Conservation (phyloP, 257 asterid genomes). For the Leonotis leonurus region DNA sequence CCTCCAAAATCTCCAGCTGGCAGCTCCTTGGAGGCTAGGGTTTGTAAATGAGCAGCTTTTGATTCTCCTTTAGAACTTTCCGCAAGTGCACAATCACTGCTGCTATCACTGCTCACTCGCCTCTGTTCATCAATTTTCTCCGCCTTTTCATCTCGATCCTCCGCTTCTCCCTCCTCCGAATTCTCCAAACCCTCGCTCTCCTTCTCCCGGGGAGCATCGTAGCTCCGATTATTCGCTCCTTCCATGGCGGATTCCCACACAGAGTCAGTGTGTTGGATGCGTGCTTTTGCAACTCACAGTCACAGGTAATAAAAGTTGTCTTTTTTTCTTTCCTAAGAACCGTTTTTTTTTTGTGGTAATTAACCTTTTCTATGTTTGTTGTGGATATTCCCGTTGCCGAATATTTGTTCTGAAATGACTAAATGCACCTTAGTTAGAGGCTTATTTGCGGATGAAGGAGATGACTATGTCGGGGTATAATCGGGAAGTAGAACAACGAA, state of each 20-base stretch:
- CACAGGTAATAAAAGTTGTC: slow-evolving; percentile 17
- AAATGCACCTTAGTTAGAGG: background rate
- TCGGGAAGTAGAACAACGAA: background rate
- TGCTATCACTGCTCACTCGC: slow-evolving; percentile 16
- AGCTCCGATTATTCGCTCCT: slow-evolving; percentile 27
- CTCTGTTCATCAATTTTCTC: slow-evolving; percentile 24
- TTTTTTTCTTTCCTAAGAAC: slow-evolving; percentile 8
- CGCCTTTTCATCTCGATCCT: slow-evolving; percentile 12
- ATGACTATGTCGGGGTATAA: background rate
- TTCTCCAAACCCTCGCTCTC: slow-evolving; percentile 12
- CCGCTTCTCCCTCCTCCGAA: slow-evolving; percentile 11
- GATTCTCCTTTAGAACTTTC: slow-evolving; percentile 19
- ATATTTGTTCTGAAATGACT: slow-evolving; percentile 4
- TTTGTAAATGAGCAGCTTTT: slow-evolving; percentile 21
- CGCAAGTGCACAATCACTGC: slow-evolving; percentile 22
- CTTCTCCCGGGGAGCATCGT: slow-evolving; percentile 6
- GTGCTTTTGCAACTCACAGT: slow-evolving; percentile 25
- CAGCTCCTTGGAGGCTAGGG: slow-evolving; percentile 26
- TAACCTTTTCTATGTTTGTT: background rate
- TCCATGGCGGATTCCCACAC: slow-evolving; percentile 38
- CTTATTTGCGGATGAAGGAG: background rate
- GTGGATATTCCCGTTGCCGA: background rate
- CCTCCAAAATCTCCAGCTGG: slow-evolving; percentile 17
- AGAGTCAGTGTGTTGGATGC: slow-evolving; percentile 30
- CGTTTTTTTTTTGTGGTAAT: slow-evolving; percentile 15